Evolutionary conservation across 2,329 filamentous ascomycete species (phyloP), one percentile per base, ranked within the genome.

Genomic region (Botryosphaeria agaves): DNA sequence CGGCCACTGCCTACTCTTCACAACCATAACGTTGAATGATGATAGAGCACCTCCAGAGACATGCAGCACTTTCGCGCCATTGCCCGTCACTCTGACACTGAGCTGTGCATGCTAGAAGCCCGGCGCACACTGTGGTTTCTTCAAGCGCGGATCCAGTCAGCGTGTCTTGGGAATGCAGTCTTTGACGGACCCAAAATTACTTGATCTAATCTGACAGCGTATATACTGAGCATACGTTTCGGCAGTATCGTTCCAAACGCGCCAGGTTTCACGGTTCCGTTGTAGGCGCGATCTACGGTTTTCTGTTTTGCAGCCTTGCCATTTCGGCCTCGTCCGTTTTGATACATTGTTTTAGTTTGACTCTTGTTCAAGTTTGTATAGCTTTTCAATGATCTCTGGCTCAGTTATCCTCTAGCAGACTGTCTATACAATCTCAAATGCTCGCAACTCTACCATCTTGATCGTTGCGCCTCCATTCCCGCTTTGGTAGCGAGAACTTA

Each of bases 141-240:
- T 23, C 21, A 12, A 7, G 26, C 33, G 16, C 11, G 18, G 9
- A 18, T 14, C 14, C 27, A 18, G 15, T 26, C 17, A 18, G 20
- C 21, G 26, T 17, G 19, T 23, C 12, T 5, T 12, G 26, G 28
- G 34, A 41, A 48, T 35, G 34, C 40, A 30, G 46, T 53, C 55
- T 41, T 44, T 66, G 63, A 62, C 41, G 57, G 62, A 43, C 34
- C 34, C 55, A 6, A 30, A 52, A 61, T 61, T 53, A 68, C 66
- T 70, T 70, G 65, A 69, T 70, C 65, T 69, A 69, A 69, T 69
- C 65, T 66, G 65, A 69, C 51, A 51, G 49, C 46, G 18, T 23
- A 33, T 5, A 2, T 29, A 14, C 6, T 3, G 21, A 7, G 12
- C 7, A 21, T 7, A 11, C 9, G 21, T 23, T 9, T 7, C 9